These are phyloP conservation scores for Cydonia oblonga DNA, from an alignment of 331 rosid genomes.

Conservation along the genomic window DNA sequence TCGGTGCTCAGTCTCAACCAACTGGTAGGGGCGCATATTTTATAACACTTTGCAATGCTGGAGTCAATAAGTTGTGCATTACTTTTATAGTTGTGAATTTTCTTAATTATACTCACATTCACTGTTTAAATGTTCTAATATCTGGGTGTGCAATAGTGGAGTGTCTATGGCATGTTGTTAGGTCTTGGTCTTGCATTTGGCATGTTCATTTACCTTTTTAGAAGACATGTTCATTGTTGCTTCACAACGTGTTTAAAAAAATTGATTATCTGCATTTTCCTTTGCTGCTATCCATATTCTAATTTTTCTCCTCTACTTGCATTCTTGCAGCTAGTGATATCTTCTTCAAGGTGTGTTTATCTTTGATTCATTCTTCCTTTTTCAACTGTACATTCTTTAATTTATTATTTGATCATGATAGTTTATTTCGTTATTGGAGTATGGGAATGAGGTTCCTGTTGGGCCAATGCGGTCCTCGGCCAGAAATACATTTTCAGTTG, in stretches of 20 bases:
- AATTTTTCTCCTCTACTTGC: not conserved
- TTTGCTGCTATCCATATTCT: not conserved
- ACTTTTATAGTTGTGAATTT: not conserved
- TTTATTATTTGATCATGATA: not conserved
- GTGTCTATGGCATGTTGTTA: not conserved
- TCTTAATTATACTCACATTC: not conserved
- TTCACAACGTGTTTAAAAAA: not conserved
- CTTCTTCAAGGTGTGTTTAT: constrained; percentile 58
- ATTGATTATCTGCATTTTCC: not conserved
- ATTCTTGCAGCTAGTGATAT: constrained; percentile 48
- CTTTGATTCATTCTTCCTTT: not conserved
- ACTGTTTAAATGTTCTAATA: not conserved
- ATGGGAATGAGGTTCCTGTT: not conserved
- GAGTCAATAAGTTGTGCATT: not conserved
- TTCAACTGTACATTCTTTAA: not conserved
- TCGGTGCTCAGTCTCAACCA: constrained; percentile 29
- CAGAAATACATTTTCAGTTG: not conserved
- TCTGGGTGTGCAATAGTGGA: not conserved
- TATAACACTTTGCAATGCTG: not conserved
- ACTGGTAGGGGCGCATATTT: constrained; percentile 38
- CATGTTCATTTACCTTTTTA: not conserved
- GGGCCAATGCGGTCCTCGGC: not conserved
- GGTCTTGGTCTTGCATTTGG: not conserved
- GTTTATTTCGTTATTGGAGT: not conserved
- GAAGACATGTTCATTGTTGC: not conserved